Percentiles rank a stretch among this genome's conserved stretches.
Conservation (phyloP, 257 asterid genomes). For the Solanum verrucosum region DNA sequence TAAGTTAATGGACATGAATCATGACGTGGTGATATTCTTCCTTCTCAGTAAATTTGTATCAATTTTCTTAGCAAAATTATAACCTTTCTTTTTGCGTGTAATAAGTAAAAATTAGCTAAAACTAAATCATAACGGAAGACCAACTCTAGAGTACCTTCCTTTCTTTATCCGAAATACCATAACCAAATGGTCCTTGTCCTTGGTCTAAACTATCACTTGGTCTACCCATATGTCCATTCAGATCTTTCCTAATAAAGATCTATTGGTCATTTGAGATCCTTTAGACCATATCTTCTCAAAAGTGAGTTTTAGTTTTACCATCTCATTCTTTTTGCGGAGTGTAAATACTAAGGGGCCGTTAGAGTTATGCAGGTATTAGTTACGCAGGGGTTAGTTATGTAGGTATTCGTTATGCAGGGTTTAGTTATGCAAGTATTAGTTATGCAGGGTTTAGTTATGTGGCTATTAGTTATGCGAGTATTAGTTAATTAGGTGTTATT, state of each 20-base stretch:
- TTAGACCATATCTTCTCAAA: neutral
- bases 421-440: no score
- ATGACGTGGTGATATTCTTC: neutral
- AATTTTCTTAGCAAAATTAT: neutral
- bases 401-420: no score
- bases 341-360: no score
- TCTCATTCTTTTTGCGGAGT: neutral
- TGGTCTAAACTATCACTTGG: neutral
- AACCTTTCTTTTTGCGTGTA: neutral
- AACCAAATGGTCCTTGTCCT: neutral
- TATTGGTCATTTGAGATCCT: neutral
- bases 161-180: neutral
- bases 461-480: no score
- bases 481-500: no score
- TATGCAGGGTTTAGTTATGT: no score
- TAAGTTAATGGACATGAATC: neutral
- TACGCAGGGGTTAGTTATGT: no score
- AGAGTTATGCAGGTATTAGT: no score
- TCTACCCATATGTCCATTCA: neutral
- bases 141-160: neutral
- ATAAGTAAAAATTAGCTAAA: neutral
- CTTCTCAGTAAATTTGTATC: neutral
- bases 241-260: neutral
- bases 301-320: neutral
- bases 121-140: neutral